phyloP scores from a whole-genome alignment of 257 asterid genomes.

The Capsicum pubescens region DNA sequence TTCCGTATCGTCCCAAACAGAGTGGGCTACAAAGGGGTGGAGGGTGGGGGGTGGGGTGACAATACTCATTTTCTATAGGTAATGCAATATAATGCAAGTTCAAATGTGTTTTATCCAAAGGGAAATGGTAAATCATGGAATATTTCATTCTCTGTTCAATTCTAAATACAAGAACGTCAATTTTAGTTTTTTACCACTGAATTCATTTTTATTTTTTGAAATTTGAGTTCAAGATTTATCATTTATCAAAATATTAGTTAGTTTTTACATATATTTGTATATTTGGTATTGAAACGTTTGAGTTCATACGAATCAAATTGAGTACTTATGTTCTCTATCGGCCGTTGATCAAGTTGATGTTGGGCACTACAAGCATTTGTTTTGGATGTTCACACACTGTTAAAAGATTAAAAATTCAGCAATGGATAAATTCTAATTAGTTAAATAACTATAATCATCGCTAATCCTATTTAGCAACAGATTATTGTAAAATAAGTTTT shows the following conservation, averaged over 20 bases:
- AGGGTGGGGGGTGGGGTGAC: too few species aligned
- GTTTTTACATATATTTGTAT: background rate
- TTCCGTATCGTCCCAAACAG: too few species aligned
- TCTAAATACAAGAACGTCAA: too few species aligned
- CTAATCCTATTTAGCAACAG: background rate
- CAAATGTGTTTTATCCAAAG: background rate
- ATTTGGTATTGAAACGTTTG: background rate
- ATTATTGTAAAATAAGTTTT: background rate
- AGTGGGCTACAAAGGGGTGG: too few species aligned
- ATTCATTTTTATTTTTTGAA: background rate
- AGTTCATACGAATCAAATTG: background rate
- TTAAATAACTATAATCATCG: background rate
- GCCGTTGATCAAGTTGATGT: background rate
- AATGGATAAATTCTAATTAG: background rate
- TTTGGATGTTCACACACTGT: background rate
- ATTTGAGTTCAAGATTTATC: background rate
- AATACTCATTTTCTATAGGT: background rate
- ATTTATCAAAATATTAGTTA: background rate
- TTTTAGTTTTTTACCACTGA: background rate
- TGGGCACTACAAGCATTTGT: background rate
- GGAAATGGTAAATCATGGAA: background rate
- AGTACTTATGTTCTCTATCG: background rate
- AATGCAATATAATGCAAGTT: background rate
- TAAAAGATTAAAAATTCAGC: background rate
- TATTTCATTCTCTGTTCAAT: background rate